A percentile compares a stretch with the other conserved stretches of the same genome.
Conservation (phyloP, 1,284 basidiomycete genomes). For the Melampsora americana region DNA sequence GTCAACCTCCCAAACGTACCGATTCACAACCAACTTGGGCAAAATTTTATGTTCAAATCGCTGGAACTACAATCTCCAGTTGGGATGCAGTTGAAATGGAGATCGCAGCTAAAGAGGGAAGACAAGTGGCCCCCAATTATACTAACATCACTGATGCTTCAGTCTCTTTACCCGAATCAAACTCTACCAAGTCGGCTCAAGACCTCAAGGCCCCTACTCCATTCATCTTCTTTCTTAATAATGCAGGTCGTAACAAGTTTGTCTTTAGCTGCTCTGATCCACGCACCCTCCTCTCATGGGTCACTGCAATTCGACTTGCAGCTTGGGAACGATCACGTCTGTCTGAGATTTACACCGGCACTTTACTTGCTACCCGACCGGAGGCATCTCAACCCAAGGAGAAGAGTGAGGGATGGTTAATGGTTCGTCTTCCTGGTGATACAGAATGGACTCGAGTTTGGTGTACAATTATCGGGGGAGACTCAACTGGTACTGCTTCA, state of each 20-base stretch:
- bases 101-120: constrained; percentile 46
- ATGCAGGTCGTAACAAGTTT: constrained; percentile 50
- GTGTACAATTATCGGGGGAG: constrained; percentile 61
- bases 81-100: constrained; percentile 51
- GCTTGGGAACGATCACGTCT: constrained; percentile 93
- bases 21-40: constrained; percentile 47
- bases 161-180: constrained; percentile 6
- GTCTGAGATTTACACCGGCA: constrained; percentile 96
- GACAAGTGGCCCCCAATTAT: constrained; percentile 45
- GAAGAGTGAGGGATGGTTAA: constrained; percentile 86
- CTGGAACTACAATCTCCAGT: constrained; percentile 48
- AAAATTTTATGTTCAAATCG: constrained; percentile 50
- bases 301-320: constrained; percentile 80
- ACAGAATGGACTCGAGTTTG: constrained; percentile 94
- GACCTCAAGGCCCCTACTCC: constrained; percentile 25
- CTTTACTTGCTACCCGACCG: constrained; percentile 59
- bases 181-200: background rate
- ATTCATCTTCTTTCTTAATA: constrained; percentile 47
- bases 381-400: constrained; percentile 58
- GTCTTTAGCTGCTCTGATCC: constrained; percentile 50
- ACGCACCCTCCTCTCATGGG: constrained; percentile 61
- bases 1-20: constrained; percentile 7
- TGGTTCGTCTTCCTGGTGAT: constrained; percentile 84
- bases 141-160: constrained; percentile 40
- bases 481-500: background rate